Percentiles rank a stretch among this genome's conserved stretches.
Evolutionary conservation across 139 green algal genomes (phyloP).

Genomic region (Picochlorum sp.): DNA sequence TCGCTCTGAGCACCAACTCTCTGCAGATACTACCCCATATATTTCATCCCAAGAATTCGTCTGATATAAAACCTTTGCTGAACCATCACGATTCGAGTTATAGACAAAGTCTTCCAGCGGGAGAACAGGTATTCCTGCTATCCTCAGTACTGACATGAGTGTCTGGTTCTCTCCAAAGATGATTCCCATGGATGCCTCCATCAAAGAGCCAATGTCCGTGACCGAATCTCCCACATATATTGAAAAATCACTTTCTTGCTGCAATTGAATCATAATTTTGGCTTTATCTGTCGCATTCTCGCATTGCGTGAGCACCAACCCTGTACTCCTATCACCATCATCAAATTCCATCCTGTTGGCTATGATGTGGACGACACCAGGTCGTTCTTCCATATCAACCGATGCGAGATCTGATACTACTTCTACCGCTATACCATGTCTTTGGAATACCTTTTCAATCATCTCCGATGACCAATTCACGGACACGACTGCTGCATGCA

Average conservation of each 20-base stretch:
- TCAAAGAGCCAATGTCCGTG: constrained; percentile 45
- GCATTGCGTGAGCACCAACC: constrained; percentile 25
- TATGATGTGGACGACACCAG: neutral
- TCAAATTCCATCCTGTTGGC: constrained; percentile 45
- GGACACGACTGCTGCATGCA: constrained; percentile 48
- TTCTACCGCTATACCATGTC: constrained; percentile 14
- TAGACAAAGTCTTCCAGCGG: neutral
- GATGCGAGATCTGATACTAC: constrained; percentile 2
- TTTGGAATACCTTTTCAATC: constrained; percentile 40
- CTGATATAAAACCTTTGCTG: constrained; percentile 26
- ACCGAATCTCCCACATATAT: constrained; percentile 51
- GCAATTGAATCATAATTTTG: constrained; percentile 27
- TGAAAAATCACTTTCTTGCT: constrained; percentile 17
- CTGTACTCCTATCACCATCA: constrained; percentile 32
- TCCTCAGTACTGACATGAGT: constrained; percentile 35
- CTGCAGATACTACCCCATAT: constrained; percentile 37
- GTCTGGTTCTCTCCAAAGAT: constrained; percentile 49
- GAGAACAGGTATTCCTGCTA: constrained; percentile 11
- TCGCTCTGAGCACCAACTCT: neutral
- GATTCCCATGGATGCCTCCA: constrained; percentile 60
- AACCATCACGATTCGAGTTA: neutral
- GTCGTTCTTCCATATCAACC: neutral
- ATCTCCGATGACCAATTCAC: constrained; percentile 68
- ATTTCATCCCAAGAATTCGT: constrained; percentile 42
- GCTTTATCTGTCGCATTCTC: constrained; percentile 56